Evolutionary conservation across 768 basidiomycete genomes (phyloP).

Genomic region (Pisolithus sp.): DNA sequence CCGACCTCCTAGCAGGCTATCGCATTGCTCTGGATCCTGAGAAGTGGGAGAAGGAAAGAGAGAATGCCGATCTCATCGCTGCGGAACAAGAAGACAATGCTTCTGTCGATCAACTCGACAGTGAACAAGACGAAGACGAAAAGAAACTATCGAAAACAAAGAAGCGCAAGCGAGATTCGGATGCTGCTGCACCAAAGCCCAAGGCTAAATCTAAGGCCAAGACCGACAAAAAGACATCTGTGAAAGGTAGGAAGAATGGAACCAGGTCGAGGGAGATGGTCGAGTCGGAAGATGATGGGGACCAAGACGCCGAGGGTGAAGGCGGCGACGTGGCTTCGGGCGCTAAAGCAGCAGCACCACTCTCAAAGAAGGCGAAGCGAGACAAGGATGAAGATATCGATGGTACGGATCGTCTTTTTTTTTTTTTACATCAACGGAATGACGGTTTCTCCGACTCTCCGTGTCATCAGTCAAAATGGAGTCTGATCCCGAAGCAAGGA

Average conservation of each 20-base stretch:
- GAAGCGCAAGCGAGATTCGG: conserved; percentile 62
- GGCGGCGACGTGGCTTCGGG: conserved; percentile 42
- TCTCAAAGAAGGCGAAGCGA: conserved; percentile 56
- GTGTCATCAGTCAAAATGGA: conserved; percentile 34
- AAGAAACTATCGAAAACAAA: conserved; percentile 41
- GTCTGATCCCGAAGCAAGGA: conserved; percentile 55
- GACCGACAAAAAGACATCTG: conserved; percentile 30
- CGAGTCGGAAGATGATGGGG: conserved; percentile 61
- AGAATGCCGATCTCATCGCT: conserved; percentile 23
- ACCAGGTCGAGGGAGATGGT: conserved; percentile 55
- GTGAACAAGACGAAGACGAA: conserved; percentile 46
- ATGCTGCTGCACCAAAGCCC: conserved; percentile 30
- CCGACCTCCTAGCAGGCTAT: conserved; percentile 73
- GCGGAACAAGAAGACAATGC: conserved; percentile 51
- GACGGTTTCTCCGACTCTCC: conserved; percentile 1
- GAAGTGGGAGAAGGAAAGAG: conserved; percentile 52
- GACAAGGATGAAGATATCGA: conserved; percentile 58
- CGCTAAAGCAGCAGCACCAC: conserved; percentile 53
- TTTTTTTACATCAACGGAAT: too few species aligned
- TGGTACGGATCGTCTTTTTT: conserved; percentile 34
- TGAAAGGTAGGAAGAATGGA: conserved; percentile 48
- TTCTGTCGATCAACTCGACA: conserved; percentile 61
- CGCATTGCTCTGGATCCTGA: conserved; percentile 68
- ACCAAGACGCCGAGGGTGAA: conserved; percentile 41
- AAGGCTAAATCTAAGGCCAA: conserved; percentile 44